A percentile compares a stretch with the other conserved stretches of the same genome.
Evolutionary conservation across 1,284 basidiomycete genomes (phyloP).

Genomic region (Volvariella surrecta): DNA sequence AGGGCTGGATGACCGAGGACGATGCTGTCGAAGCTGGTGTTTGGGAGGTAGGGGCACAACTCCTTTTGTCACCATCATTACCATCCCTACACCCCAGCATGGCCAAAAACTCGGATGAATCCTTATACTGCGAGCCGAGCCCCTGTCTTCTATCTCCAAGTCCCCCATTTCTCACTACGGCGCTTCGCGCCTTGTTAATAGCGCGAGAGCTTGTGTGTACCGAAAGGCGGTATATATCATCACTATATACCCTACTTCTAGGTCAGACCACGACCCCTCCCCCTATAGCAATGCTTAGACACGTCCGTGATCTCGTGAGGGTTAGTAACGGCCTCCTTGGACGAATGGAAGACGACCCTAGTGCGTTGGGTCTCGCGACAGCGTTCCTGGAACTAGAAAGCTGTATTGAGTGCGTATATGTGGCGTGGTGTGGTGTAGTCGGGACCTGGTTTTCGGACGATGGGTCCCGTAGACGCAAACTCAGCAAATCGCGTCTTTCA

Average conservation of each 20-base stretch:
- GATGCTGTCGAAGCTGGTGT: constrained; percentile 7
- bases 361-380: constrained; percentile 48
- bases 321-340: constrained; percentile 39
- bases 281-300: constrained; percentile 43
- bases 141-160: no score
- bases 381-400: constrained; percentile 50
- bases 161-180: constrained; percentile 18
- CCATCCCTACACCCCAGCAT: constrained; percentile 8
- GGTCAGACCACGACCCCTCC: constrained; percentile 34
- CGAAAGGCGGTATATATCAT: constrained; percentile 51
- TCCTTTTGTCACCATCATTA: not conserved
- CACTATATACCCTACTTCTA: constrained; percentile 35
- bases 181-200: constrained; percentile 46
- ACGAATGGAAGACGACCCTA: constrained; percentile 48
- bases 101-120: constrained; percentile 4
- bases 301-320: constrained; percentile 39
- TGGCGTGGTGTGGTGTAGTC: constrained; percentile 54
- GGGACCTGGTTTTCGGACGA: constrained; percentile 44
- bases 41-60: constrained; percentile 4
- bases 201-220: constrained; percentile 55
- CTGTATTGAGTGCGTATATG: constrained; percentile 45
- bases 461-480: constrained; percentile 14
- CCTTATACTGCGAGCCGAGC: not conserved
- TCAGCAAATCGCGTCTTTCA: constrained; percentile 5
- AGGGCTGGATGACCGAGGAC: constrained; percentile 9